Base-by-base conservation (phyloP, 176 grass and related monocot species). In the Hsuehochloa calcarea region DNA sequence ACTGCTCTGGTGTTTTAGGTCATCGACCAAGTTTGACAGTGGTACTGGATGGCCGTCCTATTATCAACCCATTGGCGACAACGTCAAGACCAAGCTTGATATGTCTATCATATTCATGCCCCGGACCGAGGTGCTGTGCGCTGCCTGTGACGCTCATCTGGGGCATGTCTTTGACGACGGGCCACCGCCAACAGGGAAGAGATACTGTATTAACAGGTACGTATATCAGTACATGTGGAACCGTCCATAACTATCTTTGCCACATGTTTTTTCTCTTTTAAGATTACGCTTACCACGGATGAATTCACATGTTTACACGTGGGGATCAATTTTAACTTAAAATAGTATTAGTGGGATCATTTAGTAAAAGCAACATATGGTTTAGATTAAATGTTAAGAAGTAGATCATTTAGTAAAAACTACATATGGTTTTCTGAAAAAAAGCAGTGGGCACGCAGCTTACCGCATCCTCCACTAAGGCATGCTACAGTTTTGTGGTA, bases 121-220 rank as follows among this genome's bases (percentile, higher is more conserved):
- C 40, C 77, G 89, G 50, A 94, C 90, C 2, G 94, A 97, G 79
- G 92, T 93, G 49, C 75, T 94, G 47, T 97, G 94, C 64, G 85
- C 85, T 50, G 51, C 15, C 25, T 97, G 94, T 71, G 89, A 88
- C 65, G 91, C 94, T 15, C 94, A 97, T 83, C 89, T 97, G 29
- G 91, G 94, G 26, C 94, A 97, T 86, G 89, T 92, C 29, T 97
- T 97, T 38, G 87, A 94, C 19, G 94, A 90, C n/a, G 89, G 94
- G 22, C 94, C 94, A 70, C 89, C 75, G 0, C 93, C 93, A 25
- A 95, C 93, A 1, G 93, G 90, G 74, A 84, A 92, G 80, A 74
- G 93, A 92, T 95, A 87, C 39, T 97, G 94, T 72, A 97, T 94
- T 39, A 97, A 97, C 62, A 97, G 91, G 92, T 92, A 97, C 89